A percentile compares a stretch with the other conserved stretches of the same genome.
phyloP scores from a whole-genome alignment of 768 basidiomycete species.

The Serpula lacrymans region DNA sequence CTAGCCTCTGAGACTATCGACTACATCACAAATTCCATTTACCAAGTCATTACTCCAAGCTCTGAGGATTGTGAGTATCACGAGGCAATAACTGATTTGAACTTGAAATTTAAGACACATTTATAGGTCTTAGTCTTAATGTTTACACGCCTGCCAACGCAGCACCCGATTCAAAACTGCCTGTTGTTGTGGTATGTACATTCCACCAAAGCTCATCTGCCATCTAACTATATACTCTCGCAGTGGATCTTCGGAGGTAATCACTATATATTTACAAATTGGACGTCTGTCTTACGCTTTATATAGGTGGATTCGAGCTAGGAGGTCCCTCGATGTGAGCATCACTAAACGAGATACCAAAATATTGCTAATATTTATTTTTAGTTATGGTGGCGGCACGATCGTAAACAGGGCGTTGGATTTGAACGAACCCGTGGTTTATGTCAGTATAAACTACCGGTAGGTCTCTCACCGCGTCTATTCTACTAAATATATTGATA shows the following conservation, averaged over 20 bases:
- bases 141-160: constrained; percentile 43
- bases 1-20: constrained; percentile 14
- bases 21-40: constrained; percentile 25
- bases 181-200: constrained; percentile 48
- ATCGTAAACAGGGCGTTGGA: constrained; percentile 31
- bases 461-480: too few relatives aligned
- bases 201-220: not conserved
- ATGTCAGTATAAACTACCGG: constrained; percentile 42
- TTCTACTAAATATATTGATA: too few relatives aligned
- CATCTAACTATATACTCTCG: not conserved
- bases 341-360: too few relatives aligned
- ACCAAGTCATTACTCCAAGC: constrained; percentile 26
- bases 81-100: constrained; percentile 24
- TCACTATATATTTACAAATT: not conserved
- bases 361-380: not conserved
- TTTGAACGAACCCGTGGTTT: constrained; percentile 31
- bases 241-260: constrained; percentile 33
- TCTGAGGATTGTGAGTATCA: constrained; percentile 44
- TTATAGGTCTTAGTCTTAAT: constrained; percentile 47
- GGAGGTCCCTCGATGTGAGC: constrained; percentile 20
- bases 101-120: too few relatives aligned
- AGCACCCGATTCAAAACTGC: constrained; percentile 40
- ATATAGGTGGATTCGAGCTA: constrained; percentile 31
- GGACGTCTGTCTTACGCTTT: not conserved
- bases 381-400: constrained; percentile 12